Evolutionary conservation across 768 basidiomycete genomes (phyloP), one percentile per base, ranked within the genome.

Genomic region (Glaciozyma martinii): DNA sequence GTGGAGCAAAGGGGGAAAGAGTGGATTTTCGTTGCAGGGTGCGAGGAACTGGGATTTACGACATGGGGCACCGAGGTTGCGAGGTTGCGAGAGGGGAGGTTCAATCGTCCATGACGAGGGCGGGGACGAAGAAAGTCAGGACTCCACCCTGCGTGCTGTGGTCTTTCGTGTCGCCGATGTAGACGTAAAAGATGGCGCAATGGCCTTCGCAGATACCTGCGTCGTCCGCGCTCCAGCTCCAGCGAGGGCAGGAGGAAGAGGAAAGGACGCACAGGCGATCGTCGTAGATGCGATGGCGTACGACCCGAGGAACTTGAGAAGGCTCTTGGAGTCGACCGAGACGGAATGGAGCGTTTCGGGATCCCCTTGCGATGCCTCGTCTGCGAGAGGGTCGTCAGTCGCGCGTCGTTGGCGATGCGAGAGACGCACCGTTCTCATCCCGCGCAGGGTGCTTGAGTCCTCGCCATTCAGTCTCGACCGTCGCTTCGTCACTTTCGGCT

Each of bases 101-200:
- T n/a, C n/a, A 25, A 6, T 50, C 71, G 7, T 85, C 86, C 50
- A 85, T 83, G 53, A 86, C 80, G 46, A 88, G 82, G 2, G 86
- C 87, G 50, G 90, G 90, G 59, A 92, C 85, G 73, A 90, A 92
- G 74, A 88, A 91, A 3, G 90, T 92, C 67, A 92, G 79, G 49
- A 92, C 87, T 3, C 89, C 90, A 53, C 89, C 88, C 0, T 86
- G 83, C 62, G 88, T 85, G 7, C 83, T 82, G 16, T 85, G 81
- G 1, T 59, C 30, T 46, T 62, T 61, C 18, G 62, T 25, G 40
- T 89, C 85, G 15, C 90, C 90, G 52, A 91, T 86, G 73, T 91
- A 92, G 60, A 91, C 89, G 68, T 91, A 92, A 58, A 91, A 81
- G 70, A 92, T 91, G 64, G 88, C 80, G 73, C 89, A 91, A 67